Percentiles rank a stretch among this genome's conserved stretches.
These are phyloP conservation scores for Xylaria nigripes DNA, from an alignment of 495 filamentous ascomycete genomes.

Conservation along the genomic window DNA sequence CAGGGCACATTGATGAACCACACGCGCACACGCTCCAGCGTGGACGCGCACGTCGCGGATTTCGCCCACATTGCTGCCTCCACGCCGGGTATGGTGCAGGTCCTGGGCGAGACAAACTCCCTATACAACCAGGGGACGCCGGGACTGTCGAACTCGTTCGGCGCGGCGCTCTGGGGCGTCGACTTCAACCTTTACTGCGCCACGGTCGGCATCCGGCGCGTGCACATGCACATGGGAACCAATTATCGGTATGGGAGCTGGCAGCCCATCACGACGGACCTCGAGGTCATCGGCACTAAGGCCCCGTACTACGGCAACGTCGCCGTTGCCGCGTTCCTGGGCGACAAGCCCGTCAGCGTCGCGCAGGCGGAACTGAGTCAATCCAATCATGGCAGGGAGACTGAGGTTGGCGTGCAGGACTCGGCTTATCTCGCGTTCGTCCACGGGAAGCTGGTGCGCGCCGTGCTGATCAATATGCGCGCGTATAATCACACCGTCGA, in stretches of 20 bases:
- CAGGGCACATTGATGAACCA: slow-evolving; percentile 62
- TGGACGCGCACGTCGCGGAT: slow-evolving; percentile 40
- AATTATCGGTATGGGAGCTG: slow-evolving; percentile 49
- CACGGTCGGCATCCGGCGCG: slow-evolving; percentile 46
- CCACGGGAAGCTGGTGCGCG: slow-evolving; percentile 32
- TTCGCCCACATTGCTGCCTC: slow-evolving; percentile 29
- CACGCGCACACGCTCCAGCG: slow-evolving; percentile 42
- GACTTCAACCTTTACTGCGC: slow-evolving; percentile 59
- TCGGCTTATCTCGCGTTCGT: slow-evolving; percentile 54
- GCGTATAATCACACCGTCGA: slow-evolving; percentile 51
- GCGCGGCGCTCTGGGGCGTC: slow-evolving; percentile 60
- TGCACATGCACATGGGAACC: slow-evolving; percentile 61
- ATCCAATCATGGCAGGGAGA: background rate
- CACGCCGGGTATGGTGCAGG: slow-evolving; percentile 42
- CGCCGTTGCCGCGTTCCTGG: slow-evolving; percentile 50
- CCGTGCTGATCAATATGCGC: slow-evolving; percentile 53
- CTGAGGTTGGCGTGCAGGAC: slow-evolving; percentile 31
- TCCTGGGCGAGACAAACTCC: slow-evolving; percentile 59
- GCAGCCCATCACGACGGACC: slow-evolving; percentile 51
- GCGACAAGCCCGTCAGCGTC: slow-evolving; percentile 30
- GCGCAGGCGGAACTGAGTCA: slow-evolving; percentile 32
- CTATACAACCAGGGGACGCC: slow-evolving; percentile 56
- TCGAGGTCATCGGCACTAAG: slow-evolving; percentile 51
- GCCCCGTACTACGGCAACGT: slow-evolving; percentile 61
- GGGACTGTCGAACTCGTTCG: slow-evolving; percentile 60